Conservation (phyloP, 495 filamentous ascomycete species). For the Oidiodendron maius region DNA sequence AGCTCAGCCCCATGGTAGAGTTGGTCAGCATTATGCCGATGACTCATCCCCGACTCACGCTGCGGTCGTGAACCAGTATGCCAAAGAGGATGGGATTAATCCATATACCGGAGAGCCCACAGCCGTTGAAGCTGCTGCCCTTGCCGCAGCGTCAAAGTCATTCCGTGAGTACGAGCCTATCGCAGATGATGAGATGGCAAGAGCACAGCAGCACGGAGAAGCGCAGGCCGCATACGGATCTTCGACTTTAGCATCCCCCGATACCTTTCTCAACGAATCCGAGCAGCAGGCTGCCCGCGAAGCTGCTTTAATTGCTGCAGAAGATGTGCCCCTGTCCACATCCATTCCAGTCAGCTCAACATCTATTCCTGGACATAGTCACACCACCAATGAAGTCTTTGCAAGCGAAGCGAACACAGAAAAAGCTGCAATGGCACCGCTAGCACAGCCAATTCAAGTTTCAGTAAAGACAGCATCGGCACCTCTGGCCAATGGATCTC, state of each 20-base stretch:
- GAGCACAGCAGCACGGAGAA: constrained; percentile 6
- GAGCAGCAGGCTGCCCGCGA: constrained; percentile 7
- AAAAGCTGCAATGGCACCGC: background rate
- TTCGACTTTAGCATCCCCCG: constrained; percentile 9
- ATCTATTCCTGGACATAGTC: constrained; percentile 15
- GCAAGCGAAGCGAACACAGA: background rate
- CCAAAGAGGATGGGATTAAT: constrained; percentile 38
- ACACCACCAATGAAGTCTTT: background rate
- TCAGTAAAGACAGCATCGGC: background rate
- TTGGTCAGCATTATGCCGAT: constrained; percentile 24
- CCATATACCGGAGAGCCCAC: constrained; percentile 26
- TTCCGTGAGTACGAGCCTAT: no score
- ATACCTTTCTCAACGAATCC: constrained; percentile 4
- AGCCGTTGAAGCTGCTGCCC: constrained; percentile 6
- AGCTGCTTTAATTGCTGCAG: constrained; percentile 10
- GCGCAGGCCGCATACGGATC: constrained; percentile 13
- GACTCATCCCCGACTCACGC: constrained; percentile 24
- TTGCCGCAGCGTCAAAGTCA: constrained; percentile 10
- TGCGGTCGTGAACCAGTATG: constrained; percentile 29
- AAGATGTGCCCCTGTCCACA: constrained; percentile 1
- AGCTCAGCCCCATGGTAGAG: constrained; percentile 42
- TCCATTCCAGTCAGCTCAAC: constrained; percentile 1
- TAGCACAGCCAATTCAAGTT: background rate
- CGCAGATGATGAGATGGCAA: background rate
- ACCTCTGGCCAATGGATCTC: background rate